Conservation (phyloP, 2,329 filamentous ascomycete genomes). For the Fusarium sp. region DNA sequence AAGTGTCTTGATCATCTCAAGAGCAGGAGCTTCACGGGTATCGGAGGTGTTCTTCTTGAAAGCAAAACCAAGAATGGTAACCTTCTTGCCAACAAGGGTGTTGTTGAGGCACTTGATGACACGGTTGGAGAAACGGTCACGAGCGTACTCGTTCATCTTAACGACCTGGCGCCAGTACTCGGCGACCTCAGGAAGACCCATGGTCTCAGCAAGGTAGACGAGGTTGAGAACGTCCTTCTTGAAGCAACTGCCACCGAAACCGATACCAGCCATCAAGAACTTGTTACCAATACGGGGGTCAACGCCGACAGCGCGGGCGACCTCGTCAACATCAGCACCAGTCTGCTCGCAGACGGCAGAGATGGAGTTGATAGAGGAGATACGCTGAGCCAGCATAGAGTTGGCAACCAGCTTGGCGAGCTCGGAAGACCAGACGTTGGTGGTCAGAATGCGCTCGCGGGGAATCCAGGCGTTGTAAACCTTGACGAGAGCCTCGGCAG, state of each 20-base stretch:
- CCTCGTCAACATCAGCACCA: conserved; percentile 80
- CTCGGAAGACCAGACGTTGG: conserved; percentile 83
- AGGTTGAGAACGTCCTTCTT: conserved; percentile 83
- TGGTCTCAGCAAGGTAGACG: conserved; percentile 77
- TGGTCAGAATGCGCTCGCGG: conserved; percentile 73
- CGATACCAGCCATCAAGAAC: conserved; percentile 80
- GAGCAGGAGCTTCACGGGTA: conserved; percentile 76
- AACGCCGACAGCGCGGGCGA: conserved; percentile 74
- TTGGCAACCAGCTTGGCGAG: conserved; percentile 84
- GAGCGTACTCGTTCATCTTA: conserved; percentile 81
- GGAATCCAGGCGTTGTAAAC: conserved; percentile 81
- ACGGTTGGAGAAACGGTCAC: conserved; percentile 74
- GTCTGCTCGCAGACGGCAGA: conserved; percentile 83
- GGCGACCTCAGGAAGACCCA: conserved; percentile 77
- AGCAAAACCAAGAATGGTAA: conserved; percentile 79
- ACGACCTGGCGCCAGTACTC: conserved; percentile 82
- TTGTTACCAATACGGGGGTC: conserved; percentile 79
- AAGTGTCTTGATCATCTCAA: conserved; percentile 75
- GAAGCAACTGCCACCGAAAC: conserved; percentile 86
- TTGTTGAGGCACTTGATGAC: conserved; percentile 77
- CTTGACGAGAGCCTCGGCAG: conserved; percentile 71
- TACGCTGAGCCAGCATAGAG: conserved; percentile 82
- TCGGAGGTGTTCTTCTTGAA: conserved; percentile 86
- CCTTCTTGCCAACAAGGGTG: conserved; percentile 76
- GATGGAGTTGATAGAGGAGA: conserved; percentile 84